Evolutionary conservation across 169 alveolate species (phyloP).

Genomic region (Plasmodium coatneyi): DNA sequence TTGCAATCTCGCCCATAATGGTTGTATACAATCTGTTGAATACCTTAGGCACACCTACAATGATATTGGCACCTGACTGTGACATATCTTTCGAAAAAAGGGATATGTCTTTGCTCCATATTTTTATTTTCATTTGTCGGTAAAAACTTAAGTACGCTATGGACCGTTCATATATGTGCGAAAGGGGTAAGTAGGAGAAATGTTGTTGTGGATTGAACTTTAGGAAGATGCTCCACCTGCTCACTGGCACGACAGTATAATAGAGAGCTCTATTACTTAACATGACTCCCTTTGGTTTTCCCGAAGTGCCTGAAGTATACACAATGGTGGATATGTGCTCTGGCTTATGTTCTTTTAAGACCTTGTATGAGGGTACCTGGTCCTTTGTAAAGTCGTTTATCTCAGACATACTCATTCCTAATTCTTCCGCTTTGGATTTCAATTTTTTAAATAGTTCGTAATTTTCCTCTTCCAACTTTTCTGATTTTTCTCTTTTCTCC

Average conservation of each 20-base stretch:
- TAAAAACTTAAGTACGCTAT: constrained; percentile 72
- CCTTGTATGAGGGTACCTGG: not conserved
- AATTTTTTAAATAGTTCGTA: not conserved
- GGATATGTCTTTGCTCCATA: constrained; percentile 31
- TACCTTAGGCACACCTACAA: constrained; percentile 61
- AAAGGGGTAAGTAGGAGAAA: constrained; percentile 95
- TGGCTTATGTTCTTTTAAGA: constrained; percentile 16
- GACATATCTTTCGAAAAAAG: not conserved
- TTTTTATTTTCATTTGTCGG: constrained; percentile 1
- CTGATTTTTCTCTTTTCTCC: not conserved
- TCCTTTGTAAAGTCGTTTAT: not conserved
- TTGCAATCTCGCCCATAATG: constrained; percentile 8
- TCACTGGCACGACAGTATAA: not conserved
- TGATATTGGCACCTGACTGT: not conserved
- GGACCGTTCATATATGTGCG: constrained; percentile 95
- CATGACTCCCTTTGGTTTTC: constrained; percentile 98
- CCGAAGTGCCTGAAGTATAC: constrained; percentile 98
- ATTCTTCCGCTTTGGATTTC: not conserved
- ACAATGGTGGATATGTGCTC: constrained; percentile 91
- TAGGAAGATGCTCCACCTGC: not conserved
- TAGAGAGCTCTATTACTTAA: constrained; percentile 85
- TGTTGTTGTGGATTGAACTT: constrained; percentile 31
- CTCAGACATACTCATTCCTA: not conserved
- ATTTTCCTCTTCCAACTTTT: not conserved
- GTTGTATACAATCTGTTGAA: constrained; percentile 19